Evolutionary conservation across 768 basidiomycete species (phyloP), one percentile per base, ranked within the genome.

Genomic region (Porphyrellus cyaneotinctus): DNA sequence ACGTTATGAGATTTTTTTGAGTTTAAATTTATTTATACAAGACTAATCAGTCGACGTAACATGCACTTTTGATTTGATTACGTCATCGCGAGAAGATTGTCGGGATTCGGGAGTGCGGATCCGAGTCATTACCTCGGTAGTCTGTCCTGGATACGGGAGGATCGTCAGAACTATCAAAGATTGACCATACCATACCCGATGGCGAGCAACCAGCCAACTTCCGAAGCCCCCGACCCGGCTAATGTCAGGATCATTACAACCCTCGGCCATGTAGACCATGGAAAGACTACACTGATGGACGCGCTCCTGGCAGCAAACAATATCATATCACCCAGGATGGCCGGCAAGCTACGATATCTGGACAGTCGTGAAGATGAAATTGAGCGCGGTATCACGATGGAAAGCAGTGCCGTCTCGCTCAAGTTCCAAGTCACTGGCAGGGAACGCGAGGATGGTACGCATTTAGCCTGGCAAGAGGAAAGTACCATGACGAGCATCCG

Each of bases 381-480:
- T 63, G 87, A 98, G 71, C 76, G 97, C 45, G 97, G 97, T 3
- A 99, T 99, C 55, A 98, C 97, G 0, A 98, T 99, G 97, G 95
- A 99, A 71, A 92, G 91, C 58, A 94, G 91, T 67, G 95, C 97
- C 0, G 88, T 98, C 7, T 93, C 90, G 5, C 74, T 97, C 49
- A 81, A 83, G 56, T 99, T 97, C 64, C 87, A 89, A 57, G 89
- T 91, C 51, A n/a, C n/a, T n/a, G n/a, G n/a, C n/a, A 78, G 83
- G 72, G 84, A 84, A 33, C 75, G 74, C 47, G 69, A 78, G 33
- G 84, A 78, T 70, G 84, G 91, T 89, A 67, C 56, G 81, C 71
- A 47, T 24, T n/a, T 33, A 35, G 41, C 39, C 37, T 48, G 49
- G 45, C 38, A 20, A 46, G 48, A 14, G n/a, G 36, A 49, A 33